These are phyloP conservation scores for Fonsecaea multimorphosa DNA, from an alignment of 2,329 filamentous ascomycete species.

Conservation along the genomic window DNA sequence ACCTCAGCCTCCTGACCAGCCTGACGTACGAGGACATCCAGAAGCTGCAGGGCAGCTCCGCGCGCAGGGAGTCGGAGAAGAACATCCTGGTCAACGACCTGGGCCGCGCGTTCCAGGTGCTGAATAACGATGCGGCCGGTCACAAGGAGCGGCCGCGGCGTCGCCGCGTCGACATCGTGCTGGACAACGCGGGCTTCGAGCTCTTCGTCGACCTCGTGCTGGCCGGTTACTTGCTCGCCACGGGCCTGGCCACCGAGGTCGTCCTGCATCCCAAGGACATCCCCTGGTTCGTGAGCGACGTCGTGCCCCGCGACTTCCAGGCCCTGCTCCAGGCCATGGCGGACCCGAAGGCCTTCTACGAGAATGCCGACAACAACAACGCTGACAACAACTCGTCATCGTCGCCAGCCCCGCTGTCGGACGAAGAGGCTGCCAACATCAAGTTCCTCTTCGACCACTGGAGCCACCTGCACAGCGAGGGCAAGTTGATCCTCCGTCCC, in stretches of 20 bases:
- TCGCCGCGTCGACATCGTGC: slow-evolving; percentile 86
- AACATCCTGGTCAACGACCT: slow-evolving; percentile 94
- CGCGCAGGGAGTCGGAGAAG: slow-evolving; percentile 83
- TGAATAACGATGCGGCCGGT: slow-evolving; percentile 67
- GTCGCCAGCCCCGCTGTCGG: slow-evolving; percentile 66
- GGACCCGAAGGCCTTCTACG: slow-evolving; percentile 78
- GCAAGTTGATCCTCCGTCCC: slow-evolving; percentile 79
- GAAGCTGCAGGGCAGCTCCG: slow-evolving; percentile 87
- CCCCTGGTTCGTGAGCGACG: slow-evolving; percentile 98
- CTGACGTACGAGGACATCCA: slow-evolving; percentile 77
- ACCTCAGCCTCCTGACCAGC: slow-evolving; percentile 42
- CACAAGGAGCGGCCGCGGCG: slow-evolving; percentile 68
- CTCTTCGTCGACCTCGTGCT: slow-evolving; percentile 93
- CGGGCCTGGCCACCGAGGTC: slow-evolving; percentile 82
- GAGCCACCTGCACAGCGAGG: slow-evolving; percentile 79
- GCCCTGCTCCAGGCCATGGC: slow-evolving; percentile 82
- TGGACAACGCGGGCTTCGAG: slow-evolving; percentile 98
- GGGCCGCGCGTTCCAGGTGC: slow-evolving; percentile 69
- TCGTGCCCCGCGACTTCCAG: slow-evolving; percentile 82
- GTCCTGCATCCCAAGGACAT: slow-evolving; percentile 93
- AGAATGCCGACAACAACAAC: slow-evolving; percentile 69
- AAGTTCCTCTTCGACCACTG: slow-evolving; percentile 81
- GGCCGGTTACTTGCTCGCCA: slow-evolving; percentile 83
- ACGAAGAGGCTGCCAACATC: slow-evolving; percentile 71
- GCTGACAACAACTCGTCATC: slow-evolving; percentile 59